phyloP scores from a whole-genome alignment of 2,329 filamentous ascomycete genomes.

The Stenocarpella maydis region DNA sequence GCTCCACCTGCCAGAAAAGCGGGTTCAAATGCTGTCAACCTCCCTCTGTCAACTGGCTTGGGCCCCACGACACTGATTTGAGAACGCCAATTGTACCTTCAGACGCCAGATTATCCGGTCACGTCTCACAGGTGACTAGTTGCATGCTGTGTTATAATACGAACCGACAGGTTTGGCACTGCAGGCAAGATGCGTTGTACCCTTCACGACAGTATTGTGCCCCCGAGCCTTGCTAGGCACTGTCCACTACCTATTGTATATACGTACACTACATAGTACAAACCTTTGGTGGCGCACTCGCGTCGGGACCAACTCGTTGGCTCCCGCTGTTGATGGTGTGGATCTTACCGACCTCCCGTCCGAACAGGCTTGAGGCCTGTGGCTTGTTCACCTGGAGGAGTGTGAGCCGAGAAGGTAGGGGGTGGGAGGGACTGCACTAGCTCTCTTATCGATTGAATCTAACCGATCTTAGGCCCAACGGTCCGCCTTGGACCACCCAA shows the following conservation, averaged over 20 bases:
- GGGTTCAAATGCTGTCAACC: not conserved
- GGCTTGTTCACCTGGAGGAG: not conserved
- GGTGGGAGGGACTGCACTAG: not conserved
- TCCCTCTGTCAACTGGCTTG: too few species aligned
- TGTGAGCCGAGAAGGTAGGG: not conserved
- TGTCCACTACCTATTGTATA: too few species aligned
- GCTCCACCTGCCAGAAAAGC: slow-evolving; percentile 17
- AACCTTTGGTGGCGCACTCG: not conserved
- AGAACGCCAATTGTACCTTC: not conserved
- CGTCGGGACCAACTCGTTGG: slow-evolving; percentile 11
- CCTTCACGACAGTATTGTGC: not conserved
- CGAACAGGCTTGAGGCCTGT: slow-evolving; percentile 1
- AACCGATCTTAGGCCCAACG: slow-evolving; percentile 19
- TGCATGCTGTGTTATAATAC: not conserved
- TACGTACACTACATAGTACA: too few species aligned
- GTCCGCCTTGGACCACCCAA: slow-evolving; percentile 11
- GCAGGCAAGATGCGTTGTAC: not conserved
- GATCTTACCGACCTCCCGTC: slow-evolving; percentile 8
- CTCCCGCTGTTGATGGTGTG: slow-evolving; percentile 15
- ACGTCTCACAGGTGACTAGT: not conserved
- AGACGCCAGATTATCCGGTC: not conserved
- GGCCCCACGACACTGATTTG: not conserved
- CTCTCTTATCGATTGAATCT: slow-evolving; percentile 24
- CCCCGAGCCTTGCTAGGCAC: too few species aligned
- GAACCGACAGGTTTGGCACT: not conserved